Conservation (phyloP, 345 rosid species). For the Carallia brachiata region DNA sequence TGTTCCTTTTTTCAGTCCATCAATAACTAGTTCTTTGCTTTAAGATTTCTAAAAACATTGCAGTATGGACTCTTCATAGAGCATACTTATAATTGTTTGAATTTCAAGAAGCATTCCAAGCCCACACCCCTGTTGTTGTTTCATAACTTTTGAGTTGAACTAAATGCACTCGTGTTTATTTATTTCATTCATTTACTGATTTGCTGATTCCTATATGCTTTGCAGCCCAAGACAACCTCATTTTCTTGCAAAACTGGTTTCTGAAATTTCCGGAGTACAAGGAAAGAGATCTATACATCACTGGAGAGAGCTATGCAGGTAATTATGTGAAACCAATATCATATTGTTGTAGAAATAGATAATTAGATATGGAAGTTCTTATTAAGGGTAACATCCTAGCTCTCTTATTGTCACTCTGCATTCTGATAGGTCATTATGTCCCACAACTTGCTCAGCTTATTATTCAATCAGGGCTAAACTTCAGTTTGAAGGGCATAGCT, state of each 20-base stretch:
- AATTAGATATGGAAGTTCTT: background rate
- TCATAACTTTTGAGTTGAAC: too few species aligned
- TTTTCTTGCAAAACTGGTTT: conserved; percentile 18
- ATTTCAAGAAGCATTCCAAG: too few species aligned
- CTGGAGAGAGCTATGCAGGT: conserved; percentile 25
- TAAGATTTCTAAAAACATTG: too few species aligned
- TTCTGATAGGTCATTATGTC: conserved; percentile 23
- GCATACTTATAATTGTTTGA: too few species aligned
- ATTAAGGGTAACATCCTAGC: background rate
- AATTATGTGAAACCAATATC: background rate
- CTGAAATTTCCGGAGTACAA: conserved; percentile 22
- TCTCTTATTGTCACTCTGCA: background rate
- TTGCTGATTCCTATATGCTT: too few species aligned
- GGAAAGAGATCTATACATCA: conserved; percentile 13
- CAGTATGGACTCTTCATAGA: too few species aligned
- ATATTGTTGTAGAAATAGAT: background rate
- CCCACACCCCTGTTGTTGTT: too few species aligned
- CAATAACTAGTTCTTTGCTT: too few species aligned
- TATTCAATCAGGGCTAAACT: conserved; percentile 14
- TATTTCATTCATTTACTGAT: too few species aligned
- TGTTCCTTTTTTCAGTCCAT: background rate
- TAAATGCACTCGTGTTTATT: too few species aligned
- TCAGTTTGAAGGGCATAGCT: conserved; percentile 28
- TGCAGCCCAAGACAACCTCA: conserved; percentile 21
- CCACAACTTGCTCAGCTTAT: conserved; percentile 27